Base-by-base conservation (phyloP, 2,329 filamentous ascomycete genomes). In the Diaporthe destruens region DNA sequence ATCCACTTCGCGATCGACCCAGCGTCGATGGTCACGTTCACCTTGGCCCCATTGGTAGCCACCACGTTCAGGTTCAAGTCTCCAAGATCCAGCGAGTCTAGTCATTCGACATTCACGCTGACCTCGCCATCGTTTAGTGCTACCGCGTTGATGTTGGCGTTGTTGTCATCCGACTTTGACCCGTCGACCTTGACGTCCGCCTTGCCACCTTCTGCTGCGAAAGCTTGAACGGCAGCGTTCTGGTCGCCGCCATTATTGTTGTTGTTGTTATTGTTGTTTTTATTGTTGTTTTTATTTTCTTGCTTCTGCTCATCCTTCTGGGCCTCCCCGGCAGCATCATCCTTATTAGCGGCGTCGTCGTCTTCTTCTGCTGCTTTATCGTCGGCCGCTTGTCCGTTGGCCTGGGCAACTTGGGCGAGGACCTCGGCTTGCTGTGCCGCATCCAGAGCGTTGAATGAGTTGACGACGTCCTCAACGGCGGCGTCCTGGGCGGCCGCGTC, bases 61-160 rank as follows among this genome's bases (percentile, higher is more conserved):
- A 65, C 29, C 29, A 65, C 61, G 20, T 51, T 65, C 29, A 65
- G 61, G 29, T 51, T 65, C 44, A 65, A 36, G n/a, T 65, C 44
- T 6, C 25, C 59, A 5, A 65, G 8, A 65, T 65, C 61, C 61
- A 65, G 61, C 44, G 44, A 51, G 44, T 65, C 61, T 65, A 65
- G 61, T 65, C 61, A 65, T 65, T 65, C 61, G 44, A 51, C 18
- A 3, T 65, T 65, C 0, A 65, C 61, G 44, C 14, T 65, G 44
- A 51, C 61, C 44, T 65, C 44, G 2, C 61, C 61, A 7, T 65
- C 61, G n/a, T 65, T 42, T 12, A 65, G 16, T 6, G 59, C 59
- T 14, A 65, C 59, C 11, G 59, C 59, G 18, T 65, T 65, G 9
- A 65, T 42, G 29, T 65, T 65, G 59, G 59, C 59, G 59, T 65